phyloP scores from a whole-genome alignment of 2,329 filamentous ascomycete genomes.

The Arthrobotrys sinensis region DNA sequence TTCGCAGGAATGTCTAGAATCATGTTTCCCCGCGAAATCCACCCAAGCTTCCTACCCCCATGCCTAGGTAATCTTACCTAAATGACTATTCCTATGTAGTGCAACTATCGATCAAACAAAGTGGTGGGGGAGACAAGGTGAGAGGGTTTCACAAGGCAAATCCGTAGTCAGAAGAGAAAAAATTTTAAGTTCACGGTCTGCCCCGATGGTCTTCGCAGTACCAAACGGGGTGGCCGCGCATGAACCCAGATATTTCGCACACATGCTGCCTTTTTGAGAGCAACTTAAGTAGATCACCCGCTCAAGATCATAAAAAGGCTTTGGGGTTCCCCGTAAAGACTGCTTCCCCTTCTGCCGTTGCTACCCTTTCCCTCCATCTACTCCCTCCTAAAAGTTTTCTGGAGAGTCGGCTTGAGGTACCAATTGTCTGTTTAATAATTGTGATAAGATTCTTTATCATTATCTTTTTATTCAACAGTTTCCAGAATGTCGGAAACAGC shows the following conservation, averaged over 20 bases:
- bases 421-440: conserved; percentile 12
- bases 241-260: conserved; percentile 56
- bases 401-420: conserved; percentile 37
- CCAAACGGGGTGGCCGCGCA: conserved; percentile 33
- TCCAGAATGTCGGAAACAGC: conserved; percentile 49
- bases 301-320: conserved; percentile 57
- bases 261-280: conserved; percentile 55
- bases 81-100: conserved; percentile 53
- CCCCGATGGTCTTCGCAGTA: conserved; percentile 21
- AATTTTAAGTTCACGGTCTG: conserved; percentile 49
- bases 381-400: conserved; percentile 25
- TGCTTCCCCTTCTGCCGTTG: conserved; percentile 34
- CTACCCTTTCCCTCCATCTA: conserved; percentile 41
- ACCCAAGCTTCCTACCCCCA: conserved; percentile 26
- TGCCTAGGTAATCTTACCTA: conserved; percentile 25
- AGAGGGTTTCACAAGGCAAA: conserved; percentile 61
- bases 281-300: conserved; percentile 47
- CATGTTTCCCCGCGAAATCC: conserved; percentile 49
- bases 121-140: conserved; percentile 41
- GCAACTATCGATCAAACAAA: conserved; percentile 36
- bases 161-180: conserved; percentile 26
- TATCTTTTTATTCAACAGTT: conserved; percentile 2
- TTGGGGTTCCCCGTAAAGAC: conserved; percentile 27
- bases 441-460: conserved; percentile 36
- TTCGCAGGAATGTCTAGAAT: conserved; percentile 53